Percentiles rank a stretch among this genome's conserved stretches.
Conservation (phyloP, 2,329 filamentous ascomycete species). For the Trichoderma simmonsii region DNA sequence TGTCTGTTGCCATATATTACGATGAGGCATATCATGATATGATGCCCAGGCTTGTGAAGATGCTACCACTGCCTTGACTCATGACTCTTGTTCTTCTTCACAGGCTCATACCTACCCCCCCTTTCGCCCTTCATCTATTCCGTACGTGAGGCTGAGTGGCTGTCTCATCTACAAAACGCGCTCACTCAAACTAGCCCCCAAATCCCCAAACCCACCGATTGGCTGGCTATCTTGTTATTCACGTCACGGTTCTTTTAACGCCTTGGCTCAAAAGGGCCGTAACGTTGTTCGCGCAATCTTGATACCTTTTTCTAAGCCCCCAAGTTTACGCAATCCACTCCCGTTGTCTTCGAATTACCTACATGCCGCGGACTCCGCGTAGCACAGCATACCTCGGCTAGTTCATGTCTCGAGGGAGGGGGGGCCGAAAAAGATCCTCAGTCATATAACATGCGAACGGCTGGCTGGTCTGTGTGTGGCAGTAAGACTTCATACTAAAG, state of each 20-base stretch:
- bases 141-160: not conserved
- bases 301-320: not conserved
- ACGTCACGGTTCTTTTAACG: not conserved
- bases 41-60: not conserved
- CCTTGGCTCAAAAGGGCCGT: not conserved
- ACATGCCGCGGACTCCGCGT: not conserved
- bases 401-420: not conserved
- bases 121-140: not conserved
- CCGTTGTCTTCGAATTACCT: not conserved
- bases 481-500: not conserved
- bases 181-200: not conserved
- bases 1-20: not conserved
- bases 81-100: not conserved
- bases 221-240: not conserved
- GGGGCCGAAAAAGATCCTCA: not conserved
- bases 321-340: not conserved
- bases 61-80: not conserved
- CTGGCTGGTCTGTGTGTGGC: not conserved
- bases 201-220: not conserved
- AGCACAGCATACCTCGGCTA: not conserved
- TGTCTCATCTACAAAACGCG: conserved; percentile 1
- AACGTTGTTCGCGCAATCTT: not conserved
- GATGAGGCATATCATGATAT: not conserved
- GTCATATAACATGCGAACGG: not conserved
- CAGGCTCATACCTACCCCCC: not conserved